These are phyloP conservation scores for Crithidia expoeki DNA, from an alignment of 208 protist genomes.

Conservation along the genomic window DNA sequence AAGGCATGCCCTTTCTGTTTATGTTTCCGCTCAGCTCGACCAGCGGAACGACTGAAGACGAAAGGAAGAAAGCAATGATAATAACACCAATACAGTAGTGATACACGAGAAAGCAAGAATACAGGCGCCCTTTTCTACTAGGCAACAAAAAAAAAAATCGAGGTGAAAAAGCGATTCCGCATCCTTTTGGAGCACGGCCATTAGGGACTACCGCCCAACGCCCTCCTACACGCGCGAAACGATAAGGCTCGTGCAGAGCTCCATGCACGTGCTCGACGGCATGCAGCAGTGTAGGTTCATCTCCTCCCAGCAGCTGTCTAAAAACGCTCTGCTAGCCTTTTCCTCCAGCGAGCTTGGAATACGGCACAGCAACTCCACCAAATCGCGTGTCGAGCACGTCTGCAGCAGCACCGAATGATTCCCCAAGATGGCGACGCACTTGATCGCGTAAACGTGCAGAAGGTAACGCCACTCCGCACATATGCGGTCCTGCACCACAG, in stretches of 20 bases:
- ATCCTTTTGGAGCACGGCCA: neutral
- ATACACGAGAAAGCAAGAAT: neutral
- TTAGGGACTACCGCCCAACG: neutral
- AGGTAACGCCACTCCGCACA: slow-evolving; percentile 59
- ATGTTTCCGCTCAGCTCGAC: no score
- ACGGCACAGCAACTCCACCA: slow-evolving; percentile 35
- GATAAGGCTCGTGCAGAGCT: slow-evolving; percentile 25
- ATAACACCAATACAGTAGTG: neutral
- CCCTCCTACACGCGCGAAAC: slow-evolving; percentile 12
- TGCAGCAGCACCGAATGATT: slow-evolving; percentile 21
- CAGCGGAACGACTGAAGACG: no score
- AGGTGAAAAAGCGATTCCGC: neutral
- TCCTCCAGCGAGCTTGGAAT: slow-evolving; percentile 79
- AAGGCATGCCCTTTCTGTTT: no score
- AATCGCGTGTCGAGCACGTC: slow-evolving; percentile 9
- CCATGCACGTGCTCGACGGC: slow-evolving; percentile 28
- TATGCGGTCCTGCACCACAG: slow-evolving; percentile 25
- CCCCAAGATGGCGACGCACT: slow-evolving; percentile 33
- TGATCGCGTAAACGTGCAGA: slow-evolving; percentile 39
- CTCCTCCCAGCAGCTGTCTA: slow-evolving; percentile 71
- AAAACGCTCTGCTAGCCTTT: slow-evolving; percentile 41
- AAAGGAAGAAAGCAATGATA: no score
- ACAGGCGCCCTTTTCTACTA: no score
- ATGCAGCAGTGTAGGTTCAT: slow-evolving; percentile 55
- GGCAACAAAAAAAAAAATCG: no score